phyloP scores from a whole-genome alignment of 192 early-diverging fungal genomes.

The Backusella tarrabulga region DNA sequence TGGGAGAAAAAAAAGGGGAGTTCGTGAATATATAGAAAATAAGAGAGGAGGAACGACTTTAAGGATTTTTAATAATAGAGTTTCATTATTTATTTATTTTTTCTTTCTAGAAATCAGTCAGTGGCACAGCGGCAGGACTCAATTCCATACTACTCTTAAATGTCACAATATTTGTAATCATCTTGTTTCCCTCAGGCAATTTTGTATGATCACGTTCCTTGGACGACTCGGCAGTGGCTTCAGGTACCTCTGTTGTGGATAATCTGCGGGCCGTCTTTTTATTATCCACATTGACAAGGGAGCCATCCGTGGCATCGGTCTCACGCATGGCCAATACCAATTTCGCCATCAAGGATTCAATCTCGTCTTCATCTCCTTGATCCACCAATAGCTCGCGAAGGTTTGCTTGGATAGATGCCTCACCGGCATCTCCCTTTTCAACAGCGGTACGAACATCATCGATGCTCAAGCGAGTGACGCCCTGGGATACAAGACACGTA shows the following conservation, averaged over 20 bases:
- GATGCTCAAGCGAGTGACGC: conserved; percentile 21
- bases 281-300: conserved; percentile 30
- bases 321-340: conserved; percentile 26
- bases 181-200: conserved; percentile 41
- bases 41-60: not conserved
- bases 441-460: conserved; percentile 32
- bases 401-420: conserved; percentile 20
- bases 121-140: conserved; percentile 44
- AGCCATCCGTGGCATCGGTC: conserved; percentile 17
- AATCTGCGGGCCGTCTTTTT: conserved; percentile 24
- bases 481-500: conserved; percentile 31
- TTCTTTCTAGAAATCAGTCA: conserved; percentile 18
- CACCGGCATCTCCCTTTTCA: conserved; percentile 26
- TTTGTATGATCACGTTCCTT: conserved; percentile 22
- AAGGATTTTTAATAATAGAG: not conserved
- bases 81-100: not conserved
- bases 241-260: conserved; percentile 8
- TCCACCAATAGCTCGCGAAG: conserved; percentile 32
- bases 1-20: not conserved
- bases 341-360: conserved; percentile 31
- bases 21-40: not conserved
- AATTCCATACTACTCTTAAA: conserved; percentile 53
- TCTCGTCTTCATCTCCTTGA: conserved; percentile 32
- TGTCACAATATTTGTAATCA: conserved; percentile 45
- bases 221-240: not conserved